phyloP scores from a whole-genome alignment of 2,329 filamentous ascomycete genomes.

The Talaromyces atroroseus region DNA sequence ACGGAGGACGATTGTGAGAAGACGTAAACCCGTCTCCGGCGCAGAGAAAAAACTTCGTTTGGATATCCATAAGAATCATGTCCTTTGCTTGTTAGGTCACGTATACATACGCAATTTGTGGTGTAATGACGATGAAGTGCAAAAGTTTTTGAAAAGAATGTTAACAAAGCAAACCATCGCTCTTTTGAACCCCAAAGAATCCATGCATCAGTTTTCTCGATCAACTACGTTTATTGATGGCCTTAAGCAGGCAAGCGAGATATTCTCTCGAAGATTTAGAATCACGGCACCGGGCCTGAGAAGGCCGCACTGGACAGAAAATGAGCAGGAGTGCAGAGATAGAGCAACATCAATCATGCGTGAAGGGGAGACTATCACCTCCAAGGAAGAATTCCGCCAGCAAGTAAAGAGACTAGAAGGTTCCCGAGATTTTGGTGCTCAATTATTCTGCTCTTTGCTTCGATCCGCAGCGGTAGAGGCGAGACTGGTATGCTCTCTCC shows the following conservation, averaged over 20 bases:
- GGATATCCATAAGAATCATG: slow-evolving; percentile 77
- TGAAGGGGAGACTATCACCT: slow-evolving; percentile 62
- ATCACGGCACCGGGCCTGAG: slow-evolving; percentile 66
- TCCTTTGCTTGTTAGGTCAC: slow-evolving; percentile 77
- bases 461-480: slow-evolving; percentile 75
- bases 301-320: slow-evolving; percentile 69
- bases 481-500: slow-evolving; percentile 83
- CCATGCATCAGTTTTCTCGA: slow-evolving; percentile 66
- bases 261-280: slow-evolving; percentile 65
- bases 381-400: slow-evolving; percentile 66
- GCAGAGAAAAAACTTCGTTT: slow-evolving; percentile 59
- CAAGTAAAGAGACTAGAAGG: slow-evolving; percentile 67
- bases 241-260: slow-evolving; percentile 60
- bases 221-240: slow-evolving; percentile 75
- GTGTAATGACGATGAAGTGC: slow-evolving; percentile 73
- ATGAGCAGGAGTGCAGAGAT: slow-evolving; percentile 54
- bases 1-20: slow-evolving; percentile 23
- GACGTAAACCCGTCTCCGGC: slow-evolving; percentile 50
- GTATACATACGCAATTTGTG: slow-evolving; percentile 73
- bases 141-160: slow-evolving; percentile 58
- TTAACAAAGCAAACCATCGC: slow-evolving; percentile 60
- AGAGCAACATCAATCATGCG: slow-evolving; percentile 54
- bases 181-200: slow-evolving; percentile 63
- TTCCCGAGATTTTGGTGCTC: slow-evolving; percentile 82
- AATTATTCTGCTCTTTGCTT: slow-evolving; percentile 83